Evolutionary conservation across 345 rosid genomes (phyloP), one percentile per base, ranked within the genome.

Genomic region (Psidium guajava): DNA sequence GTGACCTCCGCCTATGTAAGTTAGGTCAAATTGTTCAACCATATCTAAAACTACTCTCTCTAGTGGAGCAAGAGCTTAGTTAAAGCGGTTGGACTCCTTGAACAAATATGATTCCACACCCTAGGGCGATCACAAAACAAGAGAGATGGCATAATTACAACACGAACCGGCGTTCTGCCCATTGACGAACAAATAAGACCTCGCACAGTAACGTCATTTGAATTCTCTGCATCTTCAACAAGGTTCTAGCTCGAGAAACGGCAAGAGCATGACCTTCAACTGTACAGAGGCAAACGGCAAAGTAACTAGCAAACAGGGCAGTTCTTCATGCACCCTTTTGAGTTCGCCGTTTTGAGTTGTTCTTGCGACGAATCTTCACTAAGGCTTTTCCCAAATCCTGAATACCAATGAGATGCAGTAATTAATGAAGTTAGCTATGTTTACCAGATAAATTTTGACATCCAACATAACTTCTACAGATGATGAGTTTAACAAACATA

Each of bases 311-410:
- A 18, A 20, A 64, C 75, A 2, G 13, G 44, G 75, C 22, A 64
- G 12, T 64, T 64, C 18, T 27, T 85, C 83, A 89, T 6, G 85
- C 83, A 64, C 18, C 83, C 40, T 54, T 53, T 61, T 82, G 58
- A 15, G 84, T 87, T 83, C 64, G 89, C 82, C 74, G 92, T 85
- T 93, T 93, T 44, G 95, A 92, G 90, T 94, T 94, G 84, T 91
- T 94, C 90, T 90, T 93, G 74, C 87, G 93, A 12, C 92, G 93
- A 82, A 92, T 88, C 89, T 94, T 94, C 83, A 86, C 87, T 42
- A 91, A 90, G 81, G 92, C 92, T 51, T 90, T 92, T 53, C 83
- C 89, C 64, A 94, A 87, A 81, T 93, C 93, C 95, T 92, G 89
- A 74, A 83, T 28, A 75, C 69, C n/a, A 52, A 53, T 28, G 58